Evolutionary conservation across 176 grass and related monocot genomes (phyloP).

Genomic region (Tillandsia fasciculata): DNA sequence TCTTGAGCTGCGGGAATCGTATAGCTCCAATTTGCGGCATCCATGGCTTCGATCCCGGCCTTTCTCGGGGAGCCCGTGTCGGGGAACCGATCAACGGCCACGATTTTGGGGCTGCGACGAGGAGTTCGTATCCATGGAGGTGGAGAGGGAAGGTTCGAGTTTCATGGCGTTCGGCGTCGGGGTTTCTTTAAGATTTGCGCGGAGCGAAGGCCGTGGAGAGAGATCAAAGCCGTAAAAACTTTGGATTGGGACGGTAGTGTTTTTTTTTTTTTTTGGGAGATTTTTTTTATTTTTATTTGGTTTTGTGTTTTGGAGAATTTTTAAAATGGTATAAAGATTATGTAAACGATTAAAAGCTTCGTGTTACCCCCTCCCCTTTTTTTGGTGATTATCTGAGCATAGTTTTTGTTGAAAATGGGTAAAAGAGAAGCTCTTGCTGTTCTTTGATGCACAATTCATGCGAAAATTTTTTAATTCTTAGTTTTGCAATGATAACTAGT

Average conservation of each 20-base stretch:
- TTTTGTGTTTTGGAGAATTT: background rate
- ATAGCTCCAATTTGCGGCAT: background rate
- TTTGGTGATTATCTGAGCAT: background rate
- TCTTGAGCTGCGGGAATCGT: no score
- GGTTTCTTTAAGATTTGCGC: background rate
- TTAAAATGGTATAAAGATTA: background rate
- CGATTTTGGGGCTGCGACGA: background rate
- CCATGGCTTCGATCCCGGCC: constrained; percentile 1
- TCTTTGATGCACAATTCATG: no score
- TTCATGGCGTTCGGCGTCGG: background rate
- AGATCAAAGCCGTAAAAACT: background rate
- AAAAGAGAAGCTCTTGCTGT: background rate
- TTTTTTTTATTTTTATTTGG: no score
- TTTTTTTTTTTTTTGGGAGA: background rate
- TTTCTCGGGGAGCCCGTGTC: background rate
- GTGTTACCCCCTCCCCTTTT: background rate
- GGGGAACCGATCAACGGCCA: background rate
- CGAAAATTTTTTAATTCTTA: no score
- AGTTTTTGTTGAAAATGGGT: background rate
- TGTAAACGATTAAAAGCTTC: background rate
- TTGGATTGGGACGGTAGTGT: background rate
- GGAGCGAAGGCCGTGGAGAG: background rate
- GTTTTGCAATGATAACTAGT: no score
- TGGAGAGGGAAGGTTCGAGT: background rate
- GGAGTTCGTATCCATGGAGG: background rate